These are phyloP conservation scores for Aspergillus nanangensis DNA, from an alignment of 495 filamentous ascomycete species.

Conservation along the genomic window DNA sequence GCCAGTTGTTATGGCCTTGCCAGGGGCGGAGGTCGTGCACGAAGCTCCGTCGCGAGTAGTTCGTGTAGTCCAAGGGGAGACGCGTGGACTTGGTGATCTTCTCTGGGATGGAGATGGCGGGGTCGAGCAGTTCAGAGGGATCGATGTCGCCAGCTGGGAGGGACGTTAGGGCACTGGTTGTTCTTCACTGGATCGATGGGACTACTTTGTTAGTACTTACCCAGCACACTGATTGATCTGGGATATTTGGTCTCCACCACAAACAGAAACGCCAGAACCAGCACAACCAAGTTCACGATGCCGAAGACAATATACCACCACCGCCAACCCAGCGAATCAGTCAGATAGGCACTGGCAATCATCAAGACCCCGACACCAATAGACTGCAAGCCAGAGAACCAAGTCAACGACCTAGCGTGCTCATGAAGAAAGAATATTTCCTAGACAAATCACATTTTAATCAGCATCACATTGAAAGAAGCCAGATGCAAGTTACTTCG, in stretches of 20 bases:
- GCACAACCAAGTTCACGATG: conserved; percentile 11
- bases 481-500: too few species aligned
- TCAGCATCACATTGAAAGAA: too few species aligned
- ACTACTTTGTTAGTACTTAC: too few species aligned
- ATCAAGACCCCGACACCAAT: conserved; percentile 13
- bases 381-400: conserved; percentile 19
- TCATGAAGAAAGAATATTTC: conserved; percentile 19
- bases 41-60: conserved; percentile 3
- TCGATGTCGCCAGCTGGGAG: background rate
- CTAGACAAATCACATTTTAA: too few species aligned
- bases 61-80: background rate
- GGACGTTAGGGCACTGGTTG: background rate
- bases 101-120: background rate
- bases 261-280: conserved; percentile 9
- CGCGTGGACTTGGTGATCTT: conserved; percentile 1
- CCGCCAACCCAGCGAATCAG: conserved; percentile 14
- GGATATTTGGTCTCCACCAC: conserved; percentile 13
- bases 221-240: conserved; percentile 5
- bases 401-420: conserved; percentile 14
- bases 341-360: conserved; percentile 16
- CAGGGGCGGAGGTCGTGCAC: background rate
- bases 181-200: too few species aligned
- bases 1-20: background rate
- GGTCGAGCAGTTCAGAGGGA: background rate
- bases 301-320: conserved; percentile 22